These are phyloP conservation scores for Capillidium heterosporum DNA, from an alignment of 371 early-diverging fungal species.

Conservation along the genomic window DNA sequence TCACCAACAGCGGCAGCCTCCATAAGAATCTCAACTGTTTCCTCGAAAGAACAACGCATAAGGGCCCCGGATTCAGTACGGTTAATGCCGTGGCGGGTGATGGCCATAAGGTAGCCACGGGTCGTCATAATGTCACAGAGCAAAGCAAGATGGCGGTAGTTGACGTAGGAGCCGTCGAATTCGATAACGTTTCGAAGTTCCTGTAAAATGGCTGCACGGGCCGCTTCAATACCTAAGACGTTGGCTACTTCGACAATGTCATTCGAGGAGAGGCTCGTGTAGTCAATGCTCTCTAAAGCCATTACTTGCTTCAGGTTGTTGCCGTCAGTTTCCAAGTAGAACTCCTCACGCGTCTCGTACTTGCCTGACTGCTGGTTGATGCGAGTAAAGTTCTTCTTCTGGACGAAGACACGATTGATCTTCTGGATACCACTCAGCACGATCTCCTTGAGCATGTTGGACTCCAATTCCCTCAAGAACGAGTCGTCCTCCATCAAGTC, in stretches of 20 bases:
- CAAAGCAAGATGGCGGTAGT: conserved; percentile 93
- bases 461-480: conserved; percentile 65
- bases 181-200: conserved; percentile 95
- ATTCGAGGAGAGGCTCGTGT: conserved; percentile 74
- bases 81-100: conserved; percentile 99
- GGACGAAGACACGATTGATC: conserved; percentile 86
- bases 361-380: conserved; percentile 30
- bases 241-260: conserved; percentile 82
- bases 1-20: conserved; percentile 95
- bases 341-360: conserved; percentile 49
- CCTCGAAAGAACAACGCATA: conserved; percentile 98
- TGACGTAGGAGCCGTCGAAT: conserved; percentile 97
- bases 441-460: conserved; percentile 68
- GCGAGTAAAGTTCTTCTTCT: conserved; percentile 44
- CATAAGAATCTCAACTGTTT: conserved; percentile 98
- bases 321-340: conserved; percentile 95
- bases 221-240: conserved; percentile 97
- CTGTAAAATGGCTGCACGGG: conserved; percentile 75
- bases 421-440: conserved; percentile 80
- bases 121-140: conserved; percentile 98
- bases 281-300: conserved; percentile 67
- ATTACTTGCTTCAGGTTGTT: conserved; percentile 82
- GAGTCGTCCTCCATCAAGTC: conserved; percentile 18
- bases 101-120: conserved; percentile 89
- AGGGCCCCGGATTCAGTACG: conserved; percentile 92